A percentile compares a stretch with the other conserved stretches of the same genome.
Evolutionary conservation across 768 basidiomycete genomes (phyloP).

Genomic region (Mycena metata): DNA sequence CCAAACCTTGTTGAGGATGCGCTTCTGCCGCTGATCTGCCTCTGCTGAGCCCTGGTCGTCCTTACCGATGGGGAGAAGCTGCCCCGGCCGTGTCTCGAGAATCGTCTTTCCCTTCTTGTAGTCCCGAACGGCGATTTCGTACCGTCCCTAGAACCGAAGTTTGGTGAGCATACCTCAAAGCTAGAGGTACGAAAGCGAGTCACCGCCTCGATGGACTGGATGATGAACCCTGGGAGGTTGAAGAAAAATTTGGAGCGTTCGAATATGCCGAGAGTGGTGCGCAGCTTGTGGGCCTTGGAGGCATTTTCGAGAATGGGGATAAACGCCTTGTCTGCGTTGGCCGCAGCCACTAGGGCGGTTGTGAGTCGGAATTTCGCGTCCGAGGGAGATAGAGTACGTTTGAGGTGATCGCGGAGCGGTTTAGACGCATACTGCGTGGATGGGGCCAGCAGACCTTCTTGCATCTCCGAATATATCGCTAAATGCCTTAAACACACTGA

Average conservation of each 20-base stretch:
- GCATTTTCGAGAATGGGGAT: conserved; percentile 96
- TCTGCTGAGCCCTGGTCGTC: conserved; percentile 63
- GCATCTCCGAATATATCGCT: conserved; percentile 96
- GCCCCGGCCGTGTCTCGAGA: conserved; percentile 89
- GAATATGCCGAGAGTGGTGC: conserved; percentile 94
- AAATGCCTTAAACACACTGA: conserved; percentile 27
- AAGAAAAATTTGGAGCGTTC: conserved; percentile 99
- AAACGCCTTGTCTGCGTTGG: conserved; percentile 95
- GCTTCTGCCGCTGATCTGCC: conserved; percentile 85
- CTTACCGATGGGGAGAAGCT: conserved; percentile 79
- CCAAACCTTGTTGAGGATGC: conserved; percentile 98
- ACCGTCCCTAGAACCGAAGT: too few species aligned
- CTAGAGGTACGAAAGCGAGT: too few species aligned
- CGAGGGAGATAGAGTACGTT: conserved; percentile 77
- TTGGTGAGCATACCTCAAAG: too few species aligned
- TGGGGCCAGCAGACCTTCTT: conserved; percentile 83
- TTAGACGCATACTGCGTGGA: conserved; percentile 86
- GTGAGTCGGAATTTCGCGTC: conserved; percentile 4
- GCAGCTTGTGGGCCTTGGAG: conserved; percentile 92
- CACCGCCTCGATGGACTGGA: conserved; percentile 92
- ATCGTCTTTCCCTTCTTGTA: conserved; percentile 98
- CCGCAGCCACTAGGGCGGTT: conserved; percentile 79
- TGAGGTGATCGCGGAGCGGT: conserved; percentile 86
- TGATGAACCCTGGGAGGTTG: conserved; percentile 92
- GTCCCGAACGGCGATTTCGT: conserved; percentile 92